Percentiles rank a stretch among this genome's conserved stretches.
phyloP scores from a whole-genome alignment of 345 rosid genomes.

The Arabis alpina region DNA sequence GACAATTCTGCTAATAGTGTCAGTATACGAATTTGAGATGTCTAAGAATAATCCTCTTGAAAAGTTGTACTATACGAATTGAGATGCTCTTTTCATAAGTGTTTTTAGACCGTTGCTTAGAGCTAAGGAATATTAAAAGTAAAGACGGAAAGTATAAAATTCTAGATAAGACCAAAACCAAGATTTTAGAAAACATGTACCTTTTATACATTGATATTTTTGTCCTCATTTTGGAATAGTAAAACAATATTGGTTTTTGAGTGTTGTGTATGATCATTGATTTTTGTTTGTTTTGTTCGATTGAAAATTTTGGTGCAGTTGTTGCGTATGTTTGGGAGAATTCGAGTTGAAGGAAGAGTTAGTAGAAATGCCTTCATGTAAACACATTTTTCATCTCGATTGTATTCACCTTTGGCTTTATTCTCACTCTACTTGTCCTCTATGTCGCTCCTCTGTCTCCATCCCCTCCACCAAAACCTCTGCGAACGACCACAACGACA shows the following conservation, averaged over 20 bases:
- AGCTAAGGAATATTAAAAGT: slow-evolving; percentile 38
- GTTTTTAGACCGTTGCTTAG: slow-evolving; percentile 38
- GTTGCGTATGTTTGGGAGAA: slow-evolving; percentile 95
- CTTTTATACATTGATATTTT: slow-evolving; percentile 6
- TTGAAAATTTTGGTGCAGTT: slow-evolving; percentile 49
- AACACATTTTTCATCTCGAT: slow-evolving; percentile 86
- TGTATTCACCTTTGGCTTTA: slow-evolving; percentile 88
- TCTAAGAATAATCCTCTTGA: slow-evolving; percentile 29
- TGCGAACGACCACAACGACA: background rate
- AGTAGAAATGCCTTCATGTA: slow-evolving; percentile 83
- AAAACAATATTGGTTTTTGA: too few species aligned
- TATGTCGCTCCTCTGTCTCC: slow-evolving; percentile 73
- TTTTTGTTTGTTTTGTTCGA: slow-evolving; percentile 24
- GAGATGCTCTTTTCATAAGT: slow-evolving; percentile 33
- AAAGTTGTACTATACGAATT: slow-evolving; percentile 24
- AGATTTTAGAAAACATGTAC: slow-evolving; percentile 26
- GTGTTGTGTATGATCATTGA: slow-evolving; percentile 10
- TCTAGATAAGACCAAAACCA: slow-evolving; percentile 33
- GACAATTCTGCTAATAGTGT: background rate
- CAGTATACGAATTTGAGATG: slow-evolving; percentile 14
- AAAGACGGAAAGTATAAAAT: slow-evolving; percentile 32
- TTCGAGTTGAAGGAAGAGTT: slow-evolving; percentile 83
- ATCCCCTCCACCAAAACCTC: slow-evolving; percentile 39
- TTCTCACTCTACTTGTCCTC: slow-evolving; percentile 87
- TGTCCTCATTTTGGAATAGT: slow-evolving; percentile 12